Conservation (phyloP, 208 protist genomes). For the Wallacemonas sp. region DNA sequence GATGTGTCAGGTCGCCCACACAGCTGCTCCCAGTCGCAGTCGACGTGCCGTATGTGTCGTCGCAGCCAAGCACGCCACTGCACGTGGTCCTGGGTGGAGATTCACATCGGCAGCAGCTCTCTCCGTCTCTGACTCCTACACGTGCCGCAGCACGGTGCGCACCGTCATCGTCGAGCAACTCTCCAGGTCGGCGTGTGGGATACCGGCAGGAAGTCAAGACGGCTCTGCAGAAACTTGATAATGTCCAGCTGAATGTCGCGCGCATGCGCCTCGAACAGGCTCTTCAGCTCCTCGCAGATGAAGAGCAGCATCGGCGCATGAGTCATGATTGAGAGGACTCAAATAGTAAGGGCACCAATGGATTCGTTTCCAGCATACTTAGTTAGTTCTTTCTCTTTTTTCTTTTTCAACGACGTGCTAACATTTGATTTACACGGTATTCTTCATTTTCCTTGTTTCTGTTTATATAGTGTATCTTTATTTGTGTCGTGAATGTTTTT, state of each 20-base stretch:
- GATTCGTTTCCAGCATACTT: no score
- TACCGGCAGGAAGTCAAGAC: constrained; percentile 30
- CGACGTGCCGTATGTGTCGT: no score
- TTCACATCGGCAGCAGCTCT: no score
- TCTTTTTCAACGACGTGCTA: no score
- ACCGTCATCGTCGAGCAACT: neutral
- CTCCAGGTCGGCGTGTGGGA: neutral
- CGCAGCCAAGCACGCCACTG: neutral
- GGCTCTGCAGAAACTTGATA: constrained; percentile 21
- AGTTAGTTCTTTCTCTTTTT: constrained; percentile 22
- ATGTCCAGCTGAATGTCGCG: constrained; percentile 35
- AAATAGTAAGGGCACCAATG: neutral
- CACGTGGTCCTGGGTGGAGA: no score
- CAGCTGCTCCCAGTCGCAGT: no score
- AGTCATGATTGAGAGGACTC: neutral
- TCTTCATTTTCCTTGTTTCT: neutral
- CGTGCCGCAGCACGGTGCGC: no score
- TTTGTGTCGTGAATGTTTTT: no score
- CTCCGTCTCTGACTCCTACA: no score
- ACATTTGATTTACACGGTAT: no score
- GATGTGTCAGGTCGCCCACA: no score
- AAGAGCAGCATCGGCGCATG: constrained; percentile 13
- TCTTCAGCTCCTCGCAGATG: constrained; percentile 17
- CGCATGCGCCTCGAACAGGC: constrained; percentile 32
- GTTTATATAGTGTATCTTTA: no score